Evolutionary conservation across 2,329 filamentous ascomycete genomes (phyloP).

Genomic region (Ramichloridium luteum): DNA sequence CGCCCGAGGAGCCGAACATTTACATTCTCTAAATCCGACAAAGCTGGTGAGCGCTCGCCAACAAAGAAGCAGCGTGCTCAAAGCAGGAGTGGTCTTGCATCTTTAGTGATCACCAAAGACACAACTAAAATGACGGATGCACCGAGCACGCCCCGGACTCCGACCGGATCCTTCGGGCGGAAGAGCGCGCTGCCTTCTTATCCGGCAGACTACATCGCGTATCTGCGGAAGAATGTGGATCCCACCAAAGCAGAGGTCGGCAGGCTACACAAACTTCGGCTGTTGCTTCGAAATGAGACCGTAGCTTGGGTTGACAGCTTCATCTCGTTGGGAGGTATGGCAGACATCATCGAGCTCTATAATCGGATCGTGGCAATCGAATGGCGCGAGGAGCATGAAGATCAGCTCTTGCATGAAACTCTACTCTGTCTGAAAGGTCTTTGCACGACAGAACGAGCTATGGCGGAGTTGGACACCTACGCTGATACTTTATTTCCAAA

Average conservation of each 20-base stretch:
- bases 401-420: slow-evolving; percentile 80
- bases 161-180: slow-evolving; percentile 19
- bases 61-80: slow-evolving; percentile 57
- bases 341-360: slow-evolving; percentile 73
- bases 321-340: slow-evolving; percentile 80
- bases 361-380: slow-evolving; percentile 91
- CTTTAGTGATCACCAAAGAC: slow-evolving; percentile 48
- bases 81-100: slow-evolving; percentile 44
- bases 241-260: slow-evolving; percentile 84
- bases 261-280: slow-evolving; percentile 81
- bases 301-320: slow-evolving; percentile 93
- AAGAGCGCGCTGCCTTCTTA: slow-evolving; percentile 39
- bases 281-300: slow-evolving; percentile 85
- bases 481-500: slow-evolving; percentile 75
- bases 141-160: slow-evolving; percentile 13
- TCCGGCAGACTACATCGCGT: slow-evolving; percentile 74
- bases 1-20: slow-evolving; percentile 62
- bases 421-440: slow-evolving; percentile 87
- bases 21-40: slow-evolving; percentile 59
- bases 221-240: slow-evolving; percentile 68
- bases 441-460: slow-evolving; percentile 77
- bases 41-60: slow-evolving; percentile 38
- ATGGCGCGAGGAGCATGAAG: slow-evolving; percentile 97
- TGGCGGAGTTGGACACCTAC: slow-evolving; percentile 69
- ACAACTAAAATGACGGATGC: slow-evolving; percentile 6